Evolutionary conservation across 2,329 filamentous ascomycete genomes (phyloP), one percentile per base, ranked within the genome.

Genomic region (Paecilomyces niveus): DNA sequence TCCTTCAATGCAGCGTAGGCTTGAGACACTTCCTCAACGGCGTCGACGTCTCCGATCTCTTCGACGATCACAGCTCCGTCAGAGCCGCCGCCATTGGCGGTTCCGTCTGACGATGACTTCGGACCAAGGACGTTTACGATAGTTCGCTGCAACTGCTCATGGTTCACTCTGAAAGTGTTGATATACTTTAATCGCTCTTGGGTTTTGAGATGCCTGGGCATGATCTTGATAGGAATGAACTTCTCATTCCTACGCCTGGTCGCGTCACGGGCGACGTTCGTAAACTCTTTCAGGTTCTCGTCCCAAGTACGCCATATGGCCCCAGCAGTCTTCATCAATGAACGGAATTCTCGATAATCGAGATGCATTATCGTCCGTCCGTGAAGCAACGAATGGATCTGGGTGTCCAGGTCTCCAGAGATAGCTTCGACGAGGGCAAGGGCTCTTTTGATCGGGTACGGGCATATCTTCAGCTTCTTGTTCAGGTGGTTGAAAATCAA

Each of bases 141-240:
- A 0, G 94, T 99, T 65, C 88, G 87, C 75, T 97, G 93, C 54
- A 99, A 84, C 76, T 99, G 94, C 76, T 99, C 94, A 72, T 99
- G 94, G 69, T 97, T 97, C 68, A 93, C 89, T 26, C 94, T 87
- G 79, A 99, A 99, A 21, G 90, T 96, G 67, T 87, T 86, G 63
- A 99, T 92, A 72, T 99, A 99, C 68, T 90, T 92, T 65, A 99
- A 81, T 51, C 94, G 87, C 62, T 94, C 88, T 74, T 97, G 92
- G 26, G 94, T 89, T 72, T 93, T 89, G 45, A 85, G 87, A 72
- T 99, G 94, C 67, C 90, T 89, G 61, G 92, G 89, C 63, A 82
- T 85, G 72, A 99, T 92, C 78, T 97, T 97, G 80, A 99, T 97
- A 3, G 93, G 92, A 63, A 99, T 97, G 73, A 99, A 99, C 73